Evolutionary conservation across 352 stramenopile species (phyloP), one percentile per base, ranked within the genome.

Genomic region (Globisporangium abappressorium): DNA sequence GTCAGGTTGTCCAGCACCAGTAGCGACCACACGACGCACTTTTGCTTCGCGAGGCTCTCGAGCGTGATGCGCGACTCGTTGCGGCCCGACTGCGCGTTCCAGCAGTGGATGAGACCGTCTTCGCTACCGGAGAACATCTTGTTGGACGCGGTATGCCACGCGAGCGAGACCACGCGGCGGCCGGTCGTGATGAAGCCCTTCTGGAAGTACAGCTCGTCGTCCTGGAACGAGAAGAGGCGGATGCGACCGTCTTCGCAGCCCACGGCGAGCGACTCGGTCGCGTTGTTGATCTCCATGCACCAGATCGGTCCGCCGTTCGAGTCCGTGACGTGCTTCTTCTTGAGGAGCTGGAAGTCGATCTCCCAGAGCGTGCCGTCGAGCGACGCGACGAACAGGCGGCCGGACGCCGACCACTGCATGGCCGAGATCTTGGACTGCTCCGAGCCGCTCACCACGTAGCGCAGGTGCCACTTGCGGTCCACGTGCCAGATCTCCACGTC

Each of bases 181-280:
- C 77, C 77, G 3, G 87, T 94, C 22, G 84, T 84, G 18, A 94
- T 76, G 36, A 98, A 92, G 15, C 80, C 83, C 70, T 94, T 95
- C 62, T 76, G 71, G 68, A 97, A 97, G 71, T 91, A 86, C 11
- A 97, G 34, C 38, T 93, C 76, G 34, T 89, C 77, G 60, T 91
- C 70, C 28, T 76, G 57, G 61, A 92, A 91, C 41, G 84, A 87
- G 64, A 97, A 98, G 28, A 98, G 69, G 18, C 90, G 88, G n/a
- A 97, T 87, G 70, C 87, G 82, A 43, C 92, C 92, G 66, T 98
- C 91, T 63, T 98, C 92, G 59, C 91, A 97, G 56, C 90, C 92
- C 7, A 97, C 79, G 2, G 90, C 92, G 26, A 97, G 70, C 34
- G 85, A 64, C 61, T 90, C 76, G 11, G 72, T 70, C 11, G 72